These are phyloP conservation scores for Nicotiana knightiana DNA, from an alignment of 257 asterid genomes.

Conservation along the genomic window DNA sequence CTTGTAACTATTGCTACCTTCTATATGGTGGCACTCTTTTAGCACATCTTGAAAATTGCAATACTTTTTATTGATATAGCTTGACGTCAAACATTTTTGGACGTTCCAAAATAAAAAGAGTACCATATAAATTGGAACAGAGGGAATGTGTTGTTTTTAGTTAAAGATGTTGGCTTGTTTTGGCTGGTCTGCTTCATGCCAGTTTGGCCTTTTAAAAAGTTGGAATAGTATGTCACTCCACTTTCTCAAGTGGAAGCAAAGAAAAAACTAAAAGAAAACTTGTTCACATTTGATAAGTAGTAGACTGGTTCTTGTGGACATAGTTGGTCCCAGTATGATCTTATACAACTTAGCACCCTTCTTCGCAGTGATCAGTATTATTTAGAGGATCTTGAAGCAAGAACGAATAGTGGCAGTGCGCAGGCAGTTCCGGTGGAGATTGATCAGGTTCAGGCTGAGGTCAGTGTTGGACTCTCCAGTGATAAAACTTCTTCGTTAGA, in stretches of 20 bases:
- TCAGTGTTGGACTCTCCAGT: slow-evolving; percentile 47
- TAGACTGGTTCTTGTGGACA: not conserved
- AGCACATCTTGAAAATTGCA: not conserved
- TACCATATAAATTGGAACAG: not conserved
- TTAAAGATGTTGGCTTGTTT: not conserved
- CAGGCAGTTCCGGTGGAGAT: slow-evolving; percentile 4
- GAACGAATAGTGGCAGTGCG: slow-evolving; percentile 18
- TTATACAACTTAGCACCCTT: not conserved
- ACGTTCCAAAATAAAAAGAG: not conserved
- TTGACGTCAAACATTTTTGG: not conserved
- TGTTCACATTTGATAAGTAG: not conserved
- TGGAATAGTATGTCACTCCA: not conserved
- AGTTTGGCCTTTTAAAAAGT: not conserved
- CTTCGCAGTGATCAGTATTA: slow-evolving; percentile 59
- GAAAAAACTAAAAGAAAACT: not conserved
- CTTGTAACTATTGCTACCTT: not conserved
- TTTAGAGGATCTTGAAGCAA: slow-evolving; percentile 30
- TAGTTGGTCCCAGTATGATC: not conserved
- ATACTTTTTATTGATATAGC: too few species aligned
- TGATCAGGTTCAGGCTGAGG: slow-evolving; percentile 40
- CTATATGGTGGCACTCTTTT: not conserved
- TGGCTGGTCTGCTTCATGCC: not conserved
- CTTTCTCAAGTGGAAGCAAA: not conserved
- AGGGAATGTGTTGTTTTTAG: not conserved
- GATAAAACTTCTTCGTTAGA: slow-evolving; percentile 42